phyloP scores from a whole-genome alignment of 148 eudicot genomes.

The Polygonum maritimum region DNA sequence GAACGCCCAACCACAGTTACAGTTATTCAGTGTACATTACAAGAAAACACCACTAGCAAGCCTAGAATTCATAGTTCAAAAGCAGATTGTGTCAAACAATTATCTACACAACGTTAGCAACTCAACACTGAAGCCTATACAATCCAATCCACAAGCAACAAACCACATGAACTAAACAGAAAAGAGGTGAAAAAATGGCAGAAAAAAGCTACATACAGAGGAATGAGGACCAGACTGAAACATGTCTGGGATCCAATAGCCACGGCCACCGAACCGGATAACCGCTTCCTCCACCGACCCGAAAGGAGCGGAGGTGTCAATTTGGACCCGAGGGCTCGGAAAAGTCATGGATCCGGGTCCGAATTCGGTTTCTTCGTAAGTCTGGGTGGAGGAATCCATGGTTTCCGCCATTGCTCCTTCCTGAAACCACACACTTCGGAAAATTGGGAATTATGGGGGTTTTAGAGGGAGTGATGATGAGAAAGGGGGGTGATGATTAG shows the following conservation, averaged over 20 bases:
- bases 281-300: conserved; percentile 89
- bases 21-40: no score
- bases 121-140: neutral
- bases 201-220: neutral
- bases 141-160: neutral
- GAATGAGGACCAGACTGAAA: neutral
- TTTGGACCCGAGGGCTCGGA: conserved; percentile 46
- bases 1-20: no score
- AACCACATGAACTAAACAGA: neutral
- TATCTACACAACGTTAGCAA: no score
- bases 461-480: neutral
- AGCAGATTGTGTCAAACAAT: no score
- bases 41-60: no score
- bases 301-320: conserved; percentile 75
- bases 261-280: conserved; percentile 65
- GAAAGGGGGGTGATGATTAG: conserved; percentile 12
- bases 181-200: neutral
- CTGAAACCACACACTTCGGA: no score
- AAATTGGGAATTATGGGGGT: neutral
- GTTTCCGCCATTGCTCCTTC: conserved; percentile 21
- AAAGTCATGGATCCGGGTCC: conserved; percentile 16
- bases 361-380: conserved; percentile 16
- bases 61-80: no score
- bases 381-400: conserved; percentile 32
- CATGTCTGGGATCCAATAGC: conserved; percentile 52